Base-by-base conservation (phyloP, 2,329 filamentous ascomycete genomes). In the Fusarium poae region DNA sequence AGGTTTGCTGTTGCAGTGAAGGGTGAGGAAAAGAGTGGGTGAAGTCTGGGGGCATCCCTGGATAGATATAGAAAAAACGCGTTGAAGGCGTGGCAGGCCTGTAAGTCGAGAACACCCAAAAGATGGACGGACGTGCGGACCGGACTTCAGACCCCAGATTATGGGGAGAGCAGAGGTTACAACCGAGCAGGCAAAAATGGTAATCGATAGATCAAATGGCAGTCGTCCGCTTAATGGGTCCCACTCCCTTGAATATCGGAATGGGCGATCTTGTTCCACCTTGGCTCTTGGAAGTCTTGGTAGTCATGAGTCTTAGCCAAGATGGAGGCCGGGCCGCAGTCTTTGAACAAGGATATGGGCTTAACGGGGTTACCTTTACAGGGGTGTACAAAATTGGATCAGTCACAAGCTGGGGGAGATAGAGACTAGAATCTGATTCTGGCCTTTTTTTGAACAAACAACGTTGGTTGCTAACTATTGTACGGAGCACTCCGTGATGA, bases 211-310 rank as follows among this genome's bases (percentile, higher is more conserved):
- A 45, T 13, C 59, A 64, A 64, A 64, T 58, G 51, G 30, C 18
- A 50, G 39, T 30, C 23, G 15, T 51, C 34, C 30, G 45, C 32
- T 50, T 39, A 45, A 50, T 11, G 23, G 30, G 9, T 59, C 60
- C 51, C 52, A 65, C 60, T 39, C 30, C 48, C 32, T 40, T 40
- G 32, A 51, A 21, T 37, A 45, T 53, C 62, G 60, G 62, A 65
- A 65, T 60, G 34, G 62, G 60, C 45, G 60, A 65, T 65, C 53
- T 27, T 40, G 21, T 60, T 65, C 61, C 62, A 65, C 40, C 60
- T 65, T 65, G 62, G 62, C 62, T 52, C 62, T 65, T 65, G 60
- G 62, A 35, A 65, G 61, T 64, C 61, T 63, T 64, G 50, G 61
- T 32, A 46, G 34, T 51, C 59, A 51, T 64, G 45, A 59, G 45